Percentiles rank a stretch among this genome's conserved stretches.
phyloP scores from a whole-genome alignment of 2,329 filamentous ascomycete genomes.

The Bretziella fagacearum region DNA sequence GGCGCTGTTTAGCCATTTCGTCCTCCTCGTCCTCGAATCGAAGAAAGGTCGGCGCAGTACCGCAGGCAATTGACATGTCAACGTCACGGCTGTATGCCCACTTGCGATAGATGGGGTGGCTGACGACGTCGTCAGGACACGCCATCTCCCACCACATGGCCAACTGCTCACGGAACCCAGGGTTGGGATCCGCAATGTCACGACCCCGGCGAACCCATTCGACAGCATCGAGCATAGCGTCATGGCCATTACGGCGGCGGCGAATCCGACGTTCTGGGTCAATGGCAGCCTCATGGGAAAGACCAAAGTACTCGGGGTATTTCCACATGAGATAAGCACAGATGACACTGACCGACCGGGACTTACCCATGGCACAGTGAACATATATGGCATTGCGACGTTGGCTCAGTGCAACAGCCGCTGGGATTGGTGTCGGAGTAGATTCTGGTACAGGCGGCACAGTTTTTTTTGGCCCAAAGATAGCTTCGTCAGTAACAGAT shows the following conservation, averaged over 20 bases:
- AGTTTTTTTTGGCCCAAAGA: neutral
- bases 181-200: constrained; percentile 72
- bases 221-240: constrained; percentile 36
- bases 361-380: constrained; percentile 87
- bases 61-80: constrained; percentile 45
- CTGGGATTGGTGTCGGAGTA: constrained; percentile 3
- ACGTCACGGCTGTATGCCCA: constrained; percentile 41
- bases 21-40: constrained; percentile 57
- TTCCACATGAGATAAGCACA: constrained; percentile 71
- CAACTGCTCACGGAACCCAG: constrained; percentile 80
- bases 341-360: constrained; percentile 69
- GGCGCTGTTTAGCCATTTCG: constrained; percentile 22
- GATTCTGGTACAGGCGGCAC: constrained; percentile 1
- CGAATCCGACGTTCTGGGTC: constrained; percentile 22
- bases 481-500: constrained; percentile 9
- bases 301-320: constrained; percentile 36
- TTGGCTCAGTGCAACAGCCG: neutral
- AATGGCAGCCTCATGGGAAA: constrained; percentile 27
- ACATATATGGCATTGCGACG: constrained; percentile 31
- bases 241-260: constrained; percentile 15
- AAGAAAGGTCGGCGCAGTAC: constrained; percentile 65
- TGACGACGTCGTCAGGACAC: constrained; percentile 48
- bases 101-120: constrained; percentile 62
- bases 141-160: constrained; percentile 77
- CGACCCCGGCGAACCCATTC: constrained; percentile 51